Conservation (phyloP, 805 yeast species). For the Nakazawaea ishiwadae region DNA sequence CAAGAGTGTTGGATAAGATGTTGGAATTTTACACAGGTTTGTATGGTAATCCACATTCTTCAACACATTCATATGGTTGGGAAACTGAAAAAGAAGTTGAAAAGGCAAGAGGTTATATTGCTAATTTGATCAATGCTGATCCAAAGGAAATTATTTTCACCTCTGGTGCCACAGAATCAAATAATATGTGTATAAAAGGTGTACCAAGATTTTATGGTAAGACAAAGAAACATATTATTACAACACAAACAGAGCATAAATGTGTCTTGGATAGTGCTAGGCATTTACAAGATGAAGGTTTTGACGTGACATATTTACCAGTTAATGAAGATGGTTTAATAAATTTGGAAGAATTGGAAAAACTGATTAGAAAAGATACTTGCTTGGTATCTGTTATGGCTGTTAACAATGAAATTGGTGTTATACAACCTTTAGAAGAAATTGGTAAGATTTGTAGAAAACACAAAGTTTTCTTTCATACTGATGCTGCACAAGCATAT, state of each 20-base stretch:
- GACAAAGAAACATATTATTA: slow-evolving; percentile 89
- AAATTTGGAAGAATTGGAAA: slow-evolving; percentile 69
- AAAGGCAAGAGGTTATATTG: slow-evolving; percentile 76
- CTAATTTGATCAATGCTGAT: slow-evolving; percentile 84
- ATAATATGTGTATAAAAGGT: slow-evolving; percentile 93
- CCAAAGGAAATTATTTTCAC: slow-evolving; percentile 96
- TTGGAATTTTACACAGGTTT: slow-evolving; percentile 82
- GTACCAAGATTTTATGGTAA: slow-evolving; percentile 89
- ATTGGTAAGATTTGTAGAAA: slow-evolving; percentile 85
- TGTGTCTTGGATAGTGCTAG: slow-evolving; percentile 98
- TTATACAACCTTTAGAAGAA: slow-evolving; percentile 91
- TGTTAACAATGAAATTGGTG: slow-evolving; percentile 97
- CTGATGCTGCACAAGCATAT: slow-evolving; percentile 96
- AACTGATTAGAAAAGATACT: slow-evolving; percentile 86
- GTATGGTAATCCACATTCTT: slow-evolving; percentile 96
- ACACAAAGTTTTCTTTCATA: slow-evolving; percentile 91
- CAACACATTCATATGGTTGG: slow-evolving; percentile 98
- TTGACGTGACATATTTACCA: slow-evolving; percentile 89
- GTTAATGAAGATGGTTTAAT: slow-evolving; percentile 80
- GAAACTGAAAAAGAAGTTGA: slow-evolving; percentile 94
- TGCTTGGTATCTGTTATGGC: slow-evolving; percentile 91
- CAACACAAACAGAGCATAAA: slow-evolving; percentile 96
- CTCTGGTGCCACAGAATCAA: slow-evolving; percentile 96
- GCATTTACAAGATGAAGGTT: slow-evolving; percentile 93
- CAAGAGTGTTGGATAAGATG: slow-evolving; percentile 90